Conservation (phyloP, 768 basidiomycete species). For the Candolleomyces aberdarensis region DNA sequence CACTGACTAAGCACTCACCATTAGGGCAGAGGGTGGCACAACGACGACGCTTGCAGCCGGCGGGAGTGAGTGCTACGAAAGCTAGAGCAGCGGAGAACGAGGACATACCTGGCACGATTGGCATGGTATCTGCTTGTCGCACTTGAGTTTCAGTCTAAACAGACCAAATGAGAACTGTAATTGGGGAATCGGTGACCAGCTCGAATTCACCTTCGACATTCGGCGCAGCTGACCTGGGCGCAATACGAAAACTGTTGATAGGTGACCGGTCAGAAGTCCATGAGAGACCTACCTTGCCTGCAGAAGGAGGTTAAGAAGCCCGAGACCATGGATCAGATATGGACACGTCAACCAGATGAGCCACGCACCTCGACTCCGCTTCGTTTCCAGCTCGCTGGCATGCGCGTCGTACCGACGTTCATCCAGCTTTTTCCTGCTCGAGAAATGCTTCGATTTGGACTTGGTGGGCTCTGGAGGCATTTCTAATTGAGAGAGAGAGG, state of each 20-base stretch:
- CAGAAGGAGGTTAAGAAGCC: conserved; percentile 16
- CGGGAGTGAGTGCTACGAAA: neutral
- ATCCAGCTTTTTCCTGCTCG: conserved; percentile 47
- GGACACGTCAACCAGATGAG: conserved; percentile 9
- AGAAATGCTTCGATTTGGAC: conserved; percentile 45
- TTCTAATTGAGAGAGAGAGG: neutral
- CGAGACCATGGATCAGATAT: neutral
- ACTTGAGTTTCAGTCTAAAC: conserved; percentile 69
- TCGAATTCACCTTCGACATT: conserved; percentile 58
- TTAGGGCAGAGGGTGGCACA: conserved; percentile 72
- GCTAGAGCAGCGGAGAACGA: neutral
- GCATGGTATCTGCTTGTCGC: conserved; percentile 79
- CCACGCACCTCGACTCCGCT: conserved; percentile 58
- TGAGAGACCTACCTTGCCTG: conserved; percentile 22
- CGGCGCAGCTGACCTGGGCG: conserved; percentile 67
- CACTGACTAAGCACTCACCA: conserved; percentile 34
- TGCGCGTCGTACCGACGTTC: conserved; percentile 49
- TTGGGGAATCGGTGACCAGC: conserved; percentile 48
- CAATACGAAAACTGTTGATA: conserved; percentile 6
- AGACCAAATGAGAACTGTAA: conserved; percentile 11
- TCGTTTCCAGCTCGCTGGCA: conserved; percentile 67
- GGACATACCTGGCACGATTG: conserved; percentile 64
- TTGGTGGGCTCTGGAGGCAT: conserved; percentile 62
- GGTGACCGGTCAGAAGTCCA: neutral
- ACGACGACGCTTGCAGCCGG: conserved; percentile 47